Base-by-base conservation (phyloP, 2,329 filamentous ascomycete genomes). In the Colletotrichum siamense region DNA sequence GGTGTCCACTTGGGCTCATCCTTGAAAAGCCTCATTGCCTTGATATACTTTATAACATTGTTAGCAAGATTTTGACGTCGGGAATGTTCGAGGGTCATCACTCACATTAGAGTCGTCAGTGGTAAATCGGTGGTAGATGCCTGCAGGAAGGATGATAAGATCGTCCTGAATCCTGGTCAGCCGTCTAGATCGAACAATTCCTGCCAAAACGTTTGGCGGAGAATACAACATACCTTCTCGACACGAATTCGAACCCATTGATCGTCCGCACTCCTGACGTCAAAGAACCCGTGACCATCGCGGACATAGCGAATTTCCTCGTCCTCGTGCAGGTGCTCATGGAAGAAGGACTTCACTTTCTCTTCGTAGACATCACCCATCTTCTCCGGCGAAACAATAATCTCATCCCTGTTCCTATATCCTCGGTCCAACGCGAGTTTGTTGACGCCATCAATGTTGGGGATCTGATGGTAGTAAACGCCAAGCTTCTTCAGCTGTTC, bases 1-100 rank as follows among this genome's bases (percentile, higher is more conserved):
- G 97, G 95, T 44, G 96, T 99, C 97, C 97, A 99, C 87, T 99
- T 98, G 39, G 97, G 97, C 86, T 99, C 96, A 79, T 99, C 97
- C 88, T 99, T 96, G 91, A 99, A 99, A 68, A 99, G 89, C 73
- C 97, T 92, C 95, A 99, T 96, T 16, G 97, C 97, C 83, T 98
- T 95, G 79, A 98, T 95, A 83, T 96, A 98, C 96, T 98, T 80
- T 69, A 30, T 36, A 62, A 28, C 32, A 64, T n/a, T 13, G 44
- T 52, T 22, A 52, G 44, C 44, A 52, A 52, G 44, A 52, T 22
- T 22, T 52, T 22, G 44, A 22, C 44, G 44, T 52, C 10, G n/a
- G 44, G 44, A 7, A 13, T 52, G 44, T 52, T 22, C 10, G 44
- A n/a, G 44, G n/a, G 44, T 52, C n/a, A 22, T 52, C 57, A 91